Conservation (phyloP, 1,284 basidiomycete genomes). For the Apiotrichum veenhuisii region DNA sequence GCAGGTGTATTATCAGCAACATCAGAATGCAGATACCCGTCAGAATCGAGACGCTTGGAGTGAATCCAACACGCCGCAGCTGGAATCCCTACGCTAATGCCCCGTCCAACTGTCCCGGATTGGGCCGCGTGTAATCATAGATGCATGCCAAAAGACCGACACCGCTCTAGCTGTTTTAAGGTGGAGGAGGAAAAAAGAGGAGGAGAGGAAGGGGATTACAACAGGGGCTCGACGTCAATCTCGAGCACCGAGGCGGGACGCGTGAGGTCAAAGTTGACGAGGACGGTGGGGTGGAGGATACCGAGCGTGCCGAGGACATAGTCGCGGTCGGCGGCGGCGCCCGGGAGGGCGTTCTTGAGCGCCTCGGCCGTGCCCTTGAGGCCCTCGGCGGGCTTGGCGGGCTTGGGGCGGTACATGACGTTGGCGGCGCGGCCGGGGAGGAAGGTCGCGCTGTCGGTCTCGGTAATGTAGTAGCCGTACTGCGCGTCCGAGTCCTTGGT, state of each 20-base stretch:
- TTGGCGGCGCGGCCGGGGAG: constrained; percentile 91
- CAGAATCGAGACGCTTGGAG: no score
- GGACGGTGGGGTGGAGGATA: constrained; percentile 84
- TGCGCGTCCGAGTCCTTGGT: constrained; percentile 57
- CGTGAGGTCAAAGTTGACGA: constrained; percentile 85
- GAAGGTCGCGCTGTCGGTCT: constrained; percentile 82
- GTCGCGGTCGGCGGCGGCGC: constrained; percentile 51
- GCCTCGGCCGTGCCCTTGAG: constrained; percentile 45
- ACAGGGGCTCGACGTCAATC: constrained; percentile 88
- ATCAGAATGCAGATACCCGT: no score
- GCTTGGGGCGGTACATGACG: constrained; percentile 73
- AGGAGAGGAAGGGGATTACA: constrained; percentile 58
- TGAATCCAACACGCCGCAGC: no score
- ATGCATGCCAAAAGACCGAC: neutral
- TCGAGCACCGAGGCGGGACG: constrained; percentile 96
- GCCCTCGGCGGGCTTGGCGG: constrained; percentile 33
- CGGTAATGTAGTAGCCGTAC: constrained; percentile 88
- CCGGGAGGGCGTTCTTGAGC: constrained; percentile 48
- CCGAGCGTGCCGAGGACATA: constrained; percentile 76
- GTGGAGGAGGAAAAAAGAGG: no score
- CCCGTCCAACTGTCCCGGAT: no score
- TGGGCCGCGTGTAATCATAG: neutral
- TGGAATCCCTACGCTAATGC: no score
- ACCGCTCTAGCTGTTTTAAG: no score
- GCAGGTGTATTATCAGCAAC: no score